A percentile compares a stretch with the other conserved stretches of the same genome.
Evolutionary conservation across 345 rosid genomes (phyloP).

Genomic region (Aquilaria sinensis): DNA sequence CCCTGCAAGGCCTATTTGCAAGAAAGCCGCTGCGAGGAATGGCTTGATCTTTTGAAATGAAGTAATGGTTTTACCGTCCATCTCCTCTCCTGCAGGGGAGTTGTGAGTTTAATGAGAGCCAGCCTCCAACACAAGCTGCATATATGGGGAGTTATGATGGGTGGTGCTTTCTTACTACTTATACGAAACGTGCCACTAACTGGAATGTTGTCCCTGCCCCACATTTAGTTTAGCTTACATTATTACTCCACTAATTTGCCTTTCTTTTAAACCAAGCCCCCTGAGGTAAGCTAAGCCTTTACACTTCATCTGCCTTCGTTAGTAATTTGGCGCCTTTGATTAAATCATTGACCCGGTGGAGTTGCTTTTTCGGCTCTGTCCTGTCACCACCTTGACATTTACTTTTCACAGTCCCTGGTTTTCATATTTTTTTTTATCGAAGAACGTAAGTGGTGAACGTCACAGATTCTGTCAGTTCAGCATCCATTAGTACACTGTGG

Average conservation of each 20-base stretch:
- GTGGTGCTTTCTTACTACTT: neutral
- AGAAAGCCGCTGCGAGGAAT: constrained; percentile 50
- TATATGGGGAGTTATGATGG: neutral
- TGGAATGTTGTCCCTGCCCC: neutral
- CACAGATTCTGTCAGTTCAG: too few relatives aligned
- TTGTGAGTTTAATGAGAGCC: too few relatives aligned
- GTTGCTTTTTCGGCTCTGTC: neutral
- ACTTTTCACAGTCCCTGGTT: too few relatives aligned
- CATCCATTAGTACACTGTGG: too few relatives aligned
- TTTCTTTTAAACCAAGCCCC: neutral
- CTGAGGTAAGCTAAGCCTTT: neutral
- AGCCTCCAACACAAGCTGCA: too few relatives aligned
- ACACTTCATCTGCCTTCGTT: too few relatives aligned
- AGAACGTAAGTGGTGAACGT: too few relatives aligned
- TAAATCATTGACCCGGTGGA: constrained; percentile 6
- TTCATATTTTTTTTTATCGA: too few relatives aligned
- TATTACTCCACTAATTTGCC: neutral
- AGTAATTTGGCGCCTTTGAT: neutral
- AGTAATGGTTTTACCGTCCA: neutral
- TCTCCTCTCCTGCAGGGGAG: too few relatives aligned
- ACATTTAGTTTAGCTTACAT: neutral
- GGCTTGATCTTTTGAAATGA: constrained; percentile 44
- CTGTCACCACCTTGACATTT: neutral
- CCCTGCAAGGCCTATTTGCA: constrained; percentile 84
- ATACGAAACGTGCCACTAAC: neutral